phyloP scores from a whole-genome alignment of 108 stramenopile species.

The Craspedostauros australis region DNA sequence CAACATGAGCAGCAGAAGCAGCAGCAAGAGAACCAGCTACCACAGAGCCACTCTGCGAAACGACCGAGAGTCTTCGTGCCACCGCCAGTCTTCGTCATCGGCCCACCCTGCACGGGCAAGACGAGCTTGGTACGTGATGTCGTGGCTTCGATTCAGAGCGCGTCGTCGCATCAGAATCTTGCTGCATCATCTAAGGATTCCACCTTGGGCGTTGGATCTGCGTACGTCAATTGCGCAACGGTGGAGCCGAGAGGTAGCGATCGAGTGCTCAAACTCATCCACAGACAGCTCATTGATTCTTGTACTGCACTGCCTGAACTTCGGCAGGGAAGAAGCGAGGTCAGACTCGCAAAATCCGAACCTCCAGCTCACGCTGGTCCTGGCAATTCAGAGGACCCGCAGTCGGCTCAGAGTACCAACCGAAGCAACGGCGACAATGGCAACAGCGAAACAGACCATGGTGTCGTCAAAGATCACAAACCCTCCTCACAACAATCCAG shows the following conservation, averaged over 20 bases:
- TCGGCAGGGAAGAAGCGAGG: too few species aligned
- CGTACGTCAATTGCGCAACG: conserved; percentile 65
- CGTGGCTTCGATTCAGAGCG: conserved; percentile 11
- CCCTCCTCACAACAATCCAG: background rate
- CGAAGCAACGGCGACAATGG: background rate
- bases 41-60: too few species aligned
- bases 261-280: conserved; percentile 5
- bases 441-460: conserved; percentile 17
- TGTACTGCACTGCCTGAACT: too few species aligned
- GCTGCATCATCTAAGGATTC: background rate
- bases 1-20: too few species aligned
- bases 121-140: conserved; percentile 47
- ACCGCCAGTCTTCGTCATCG: conserved; percentile 54
- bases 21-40: too few species aligned
- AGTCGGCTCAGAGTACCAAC: background rate
- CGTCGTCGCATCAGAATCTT: background rate
- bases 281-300: conserved; percentile 18
- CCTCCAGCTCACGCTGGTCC: too few species aligned
- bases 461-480: conserved; percentile 21
- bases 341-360: too few species aligned
- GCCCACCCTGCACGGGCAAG: conserved; percentile 54
- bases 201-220: conserved; percentile 3
- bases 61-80: conserved; percentile 35
- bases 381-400: too few species aligned
- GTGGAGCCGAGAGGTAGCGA: conserved; percentile 16